Percentiles rank a stretch among this genome's conserved stretches.
These are phyloP conservation scores for Stramenopiles sp. DNA, from an alignment of 352 stramenopile genomes.

Conservation along the genomic window DNA sequence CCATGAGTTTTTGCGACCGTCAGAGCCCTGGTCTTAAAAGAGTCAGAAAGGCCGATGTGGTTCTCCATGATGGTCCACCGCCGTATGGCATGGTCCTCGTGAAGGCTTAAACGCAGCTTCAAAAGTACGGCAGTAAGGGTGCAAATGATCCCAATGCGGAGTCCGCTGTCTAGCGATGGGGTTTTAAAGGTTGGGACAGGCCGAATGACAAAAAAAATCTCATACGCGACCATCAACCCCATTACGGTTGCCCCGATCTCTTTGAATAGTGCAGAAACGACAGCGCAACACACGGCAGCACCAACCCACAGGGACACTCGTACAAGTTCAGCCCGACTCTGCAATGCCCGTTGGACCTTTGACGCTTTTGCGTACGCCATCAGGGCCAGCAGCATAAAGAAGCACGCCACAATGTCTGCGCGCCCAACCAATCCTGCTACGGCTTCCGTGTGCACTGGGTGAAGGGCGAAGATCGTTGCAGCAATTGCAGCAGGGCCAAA, in stretches of 20 bases:
- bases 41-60: constrained; percentile 30
- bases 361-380: constrained; percentile 28
- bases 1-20: constrained; percentile 60
- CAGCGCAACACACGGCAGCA: constrained; percentile 13
- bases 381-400: constrained; percentile 41
- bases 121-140: constrained; percentile 19
- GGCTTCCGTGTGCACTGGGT: constrained; percentile 66
- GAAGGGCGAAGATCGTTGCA: constrained; percentile 60
- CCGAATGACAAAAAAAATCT: constrained; percentile 25
- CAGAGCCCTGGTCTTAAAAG: constrained; percentile 24
- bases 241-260: constrained; percentile 60
- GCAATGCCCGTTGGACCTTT: constrained; percentile 16
- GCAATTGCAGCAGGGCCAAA: constrained; percentile 23
- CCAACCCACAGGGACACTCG: not conserved
- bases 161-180: constrained; percentile 13
- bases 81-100: constrained; percentile 40
- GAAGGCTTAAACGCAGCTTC: constrained; percentile 36
- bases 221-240: constrained; percentile 42
- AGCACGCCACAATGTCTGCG: constrained; percentile 56
- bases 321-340: no score
- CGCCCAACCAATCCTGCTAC: constrained; percentile 65
- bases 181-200: constrained; percentile 16
- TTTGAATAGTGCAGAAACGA: constrained; percentile 45
- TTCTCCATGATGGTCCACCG: constrained; percentile 64
- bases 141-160: not conserved